phyloP scores from a whole-genome alignment of 805 yeast species.

The Blastobotrys robertii region DNA sequence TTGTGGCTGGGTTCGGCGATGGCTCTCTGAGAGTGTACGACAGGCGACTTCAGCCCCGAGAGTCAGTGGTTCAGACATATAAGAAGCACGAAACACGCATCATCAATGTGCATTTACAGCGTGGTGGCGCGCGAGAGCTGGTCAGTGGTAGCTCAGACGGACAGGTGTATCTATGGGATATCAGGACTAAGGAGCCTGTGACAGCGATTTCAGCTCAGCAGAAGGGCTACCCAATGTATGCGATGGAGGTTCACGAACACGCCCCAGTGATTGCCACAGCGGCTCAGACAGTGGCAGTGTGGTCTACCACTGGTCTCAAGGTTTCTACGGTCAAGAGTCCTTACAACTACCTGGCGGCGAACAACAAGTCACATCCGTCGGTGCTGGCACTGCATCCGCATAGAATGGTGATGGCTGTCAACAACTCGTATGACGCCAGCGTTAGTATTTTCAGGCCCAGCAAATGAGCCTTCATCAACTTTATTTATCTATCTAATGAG shows the following conservation, averaged over 20 bases:
- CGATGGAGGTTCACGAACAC: conserved; percentile 85
- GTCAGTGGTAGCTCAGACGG: conserved; percentile 77
- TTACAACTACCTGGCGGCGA: conserved; percentile 23
- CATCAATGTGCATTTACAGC: conserved; percentile 81
- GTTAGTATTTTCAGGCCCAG: conserved; percentile 37
- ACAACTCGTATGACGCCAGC: conserved; percentile 66
- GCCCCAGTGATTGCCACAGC: conserved; percentile 93
- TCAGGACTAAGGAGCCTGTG: conserved; percentile 60
- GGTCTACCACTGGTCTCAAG: conserved; percentile 77
- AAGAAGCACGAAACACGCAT: conserved; percentile 47
- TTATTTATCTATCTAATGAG: conserved; percentile 1
- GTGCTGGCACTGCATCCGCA: conserved; percentile 83
- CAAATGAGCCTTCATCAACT: neutral
- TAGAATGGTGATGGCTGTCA: conserved; percentile 83
- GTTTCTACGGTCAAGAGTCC: conserved; percentile 49
- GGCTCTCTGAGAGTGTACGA: conserved; percentile 86
- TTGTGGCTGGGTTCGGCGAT: conserved; percentile 89
- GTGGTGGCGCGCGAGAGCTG: conserved; percentile 90
- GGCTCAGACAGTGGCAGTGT: conserved; percentile 63
- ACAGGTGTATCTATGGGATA: conserved; percentile 81
- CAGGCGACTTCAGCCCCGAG: conserved; percentile 73
- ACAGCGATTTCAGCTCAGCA: conserved; percentile 46
- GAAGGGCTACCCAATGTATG: conserved; percentile 34
- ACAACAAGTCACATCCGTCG: conserved; percentile 43
- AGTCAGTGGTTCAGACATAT: conserved; percentile 81